Percentiles rank a stretch among this genome's conserved stretches.
Conservation (phyloP, 2,329 filamentous ascomycete genomes). For the Didymella glomerata region DNA sequence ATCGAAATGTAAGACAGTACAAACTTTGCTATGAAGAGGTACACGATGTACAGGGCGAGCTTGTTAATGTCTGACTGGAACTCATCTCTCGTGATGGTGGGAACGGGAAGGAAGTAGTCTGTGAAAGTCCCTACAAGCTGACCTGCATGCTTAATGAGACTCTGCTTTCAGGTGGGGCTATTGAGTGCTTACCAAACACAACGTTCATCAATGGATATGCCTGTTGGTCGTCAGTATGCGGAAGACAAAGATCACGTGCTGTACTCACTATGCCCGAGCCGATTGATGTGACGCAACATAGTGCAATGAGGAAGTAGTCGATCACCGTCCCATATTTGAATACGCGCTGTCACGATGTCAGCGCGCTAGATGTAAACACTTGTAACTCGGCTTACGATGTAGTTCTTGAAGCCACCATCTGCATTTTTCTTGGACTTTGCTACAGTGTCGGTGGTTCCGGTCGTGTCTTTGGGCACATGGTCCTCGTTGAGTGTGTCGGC, state of each 20-base stretch:
- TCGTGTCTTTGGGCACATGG: constrained; percentile 1
- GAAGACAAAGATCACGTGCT: background rate
- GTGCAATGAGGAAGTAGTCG: constrained; percentile 41
- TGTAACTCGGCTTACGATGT: constrained; percentile 38
- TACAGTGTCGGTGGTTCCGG: background rate
- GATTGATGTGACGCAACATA: constrained; percentile 43
- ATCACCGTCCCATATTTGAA: constrained; percentile 45
- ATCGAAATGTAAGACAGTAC: constrained; percentile 46
- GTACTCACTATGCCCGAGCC: constrained; percentile 40
- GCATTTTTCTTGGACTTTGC: constrained; percentile 8
- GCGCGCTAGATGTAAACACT: background rate
- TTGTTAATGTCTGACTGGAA: constrained; percentile 62
- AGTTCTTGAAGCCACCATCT: constrained; percentile 39
- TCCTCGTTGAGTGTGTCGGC: constrained; percentile 19
- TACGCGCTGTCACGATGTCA: constrained; percentile 39
- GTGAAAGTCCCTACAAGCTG: constrained; percentile 63
- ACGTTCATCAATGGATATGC: constrained; percentile 66
- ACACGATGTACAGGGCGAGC: constrained; percentile 42
- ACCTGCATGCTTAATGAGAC: constrained; percentile 27
- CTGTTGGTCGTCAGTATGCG: background rate
- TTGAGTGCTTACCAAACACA: constrained; percentile 63
- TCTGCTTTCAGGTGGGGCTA: constrained; percentile 52
- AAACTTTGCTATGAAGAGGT: constrained; percentile 50
- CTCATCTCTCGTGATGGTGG: constrained; percentile 55
- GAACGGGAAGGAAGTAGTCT: constrained; percentile 60